Conservation (phyloP, 2,329 filamentous ascomycete genomes). For the Aspergillus costaricaensis region DNA sequence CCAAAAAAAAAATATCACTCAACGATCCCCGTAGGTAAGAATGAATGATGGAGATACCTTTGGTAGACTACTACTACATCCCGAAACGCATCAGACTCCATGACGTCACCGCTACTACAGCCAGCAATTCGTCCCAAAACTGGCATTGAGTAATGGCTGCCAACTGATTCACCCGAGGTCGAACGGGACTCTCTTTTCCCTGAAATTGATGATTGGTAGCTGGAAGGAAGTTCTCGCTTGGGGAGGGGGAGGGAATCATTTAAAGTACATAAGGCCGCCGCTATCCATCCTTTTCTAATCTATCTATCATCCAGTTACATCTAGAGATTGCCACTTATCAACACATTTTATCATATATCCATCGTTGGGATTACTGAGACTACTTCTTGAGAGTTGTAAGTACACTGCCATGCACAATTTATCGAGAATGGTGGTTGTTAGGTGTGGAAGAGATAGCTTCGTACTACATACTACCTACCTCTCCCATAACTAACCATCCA, state of each 20-base stretch:
- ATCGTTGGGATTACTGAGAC: too few species aligned
- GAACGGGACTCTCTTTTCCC: neutral
- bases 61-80: neutral
- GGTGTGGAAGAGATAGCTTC: too few species aligned
- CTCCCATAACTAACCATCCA: too few species aligned
- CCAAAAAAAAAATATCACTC: too few species aligned
- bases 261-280: neutral
- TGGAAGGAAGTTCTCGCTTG: neutral
- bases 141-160: neutral
- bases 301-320: neutral
- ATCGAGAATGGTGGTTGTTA: too few species aligned
- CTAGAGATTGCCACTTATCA: too few species aligned
- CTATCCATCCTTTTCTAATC: neutral
- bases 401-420: too few species aligned
- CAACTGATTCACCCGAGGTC: constrained; percentile 3
- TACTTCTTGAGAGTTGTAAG: too few species aligned
- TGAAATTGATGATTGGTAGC: constrained; percentile 2
- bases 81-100: constrained; percentile 7
- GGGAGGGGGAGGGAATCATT: too few species aligned
- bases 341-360: too few species aligned
- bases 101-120: constrained; percentile 12
- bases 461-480: too few species aligned
- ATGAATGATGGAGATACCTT: neutral
- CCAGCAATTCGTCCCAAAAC: neutral
- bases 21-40: neutral